These are phyloP conservation scores for Rhizophagus sp. DNA, from an alignment of 192 early-diverging fungal genomes.

Conservation along the genomic window DNA sequence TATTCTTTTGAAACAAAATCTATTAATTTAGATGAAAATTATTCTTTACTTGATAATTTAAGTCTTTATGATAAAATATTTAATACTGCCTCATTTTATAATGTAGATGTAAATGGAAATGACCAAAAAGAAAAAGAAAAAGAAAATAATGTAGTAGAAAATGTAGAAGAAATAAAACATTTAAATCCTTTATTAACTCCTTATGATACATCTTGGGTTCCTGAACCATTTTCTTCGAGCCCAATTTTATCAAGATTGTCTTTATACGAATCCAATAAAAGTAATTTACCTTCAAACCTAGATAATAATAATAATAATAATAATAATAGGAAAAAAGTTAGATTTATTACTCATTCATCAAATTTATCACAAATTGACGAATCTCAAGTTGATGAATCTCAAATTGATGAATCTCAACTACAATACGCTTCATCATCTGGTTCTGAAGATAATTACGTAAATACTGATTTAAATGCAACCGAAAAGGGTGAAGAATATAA, in stretches of 20 bases:
- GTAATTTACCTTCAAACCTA: background rate
- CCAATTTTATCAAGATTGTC: background rate
- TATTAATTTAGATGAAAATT: background rate
- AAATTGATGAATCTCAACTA: background rate
- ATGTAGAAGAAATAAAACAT: background rate
- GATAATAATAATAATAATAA: background rate
- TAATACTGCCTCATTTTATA: background rate
- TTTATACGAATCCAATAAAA: background rate
- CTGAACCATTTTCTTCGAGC: background rate
- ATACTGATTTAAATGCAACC: background rate
- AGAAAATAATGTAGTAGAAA: background rate
- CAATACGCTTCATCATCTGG: background rate
- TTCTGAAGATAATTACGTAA: background rate
- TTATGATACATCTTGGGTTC: background rate
- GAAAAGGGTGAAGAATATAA: background rate
- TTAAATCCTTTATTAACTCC: background rate
- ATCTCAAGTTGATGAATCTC: background rate
- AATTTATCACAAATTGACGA: background rate
- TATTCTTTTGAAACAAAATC: background rate
- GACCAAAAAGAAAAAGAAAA: background rate
- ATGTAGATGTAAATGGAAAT: background rate
- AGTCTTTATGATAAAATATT: background rate
- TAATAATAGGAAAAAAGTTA: background rate
- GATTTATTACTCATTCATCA: background rate
- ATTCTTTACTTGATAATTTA: background rate